Evolutionary conservation across 768 basidiomycete species (phyloP), one percentile per base, ranked within the genome.

Genomic region (Phanerochaete sordida): DNA sequence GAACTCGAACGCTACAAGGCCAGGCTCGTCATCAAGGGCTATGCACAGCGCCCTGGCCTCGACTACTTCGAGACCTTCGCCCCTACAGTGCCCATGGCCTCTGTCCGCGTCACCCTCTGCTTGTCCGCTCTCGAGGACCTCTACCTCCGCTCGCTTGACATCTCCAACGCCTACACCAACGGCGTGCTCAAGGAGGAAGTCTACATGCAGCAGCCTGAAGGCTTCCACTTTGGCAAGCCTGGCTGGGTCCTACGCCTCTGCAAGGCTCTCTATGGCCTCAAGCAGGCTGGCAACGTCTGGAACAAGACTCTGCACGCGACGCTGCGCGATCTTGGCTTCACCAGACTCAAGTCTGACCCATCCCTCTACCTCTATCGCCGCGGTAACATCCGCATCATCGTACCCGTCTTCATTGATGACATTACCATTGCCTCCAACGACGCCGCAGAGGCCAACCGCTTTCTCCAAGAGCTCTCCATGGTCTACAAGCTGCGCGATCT

Each of bases 11-110:
- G 69, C 5, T 75, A 76, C 72, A 81, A 81, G 64, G 79, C 76
- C 0, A 50, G 75, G 0, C 66, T 82, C 0, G 78, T 82, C 0
- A 77, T 77, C 0, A 68, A 76, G 56, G 76, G 81, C 0, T 78
- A 74, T 66, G 57, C 69, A 0, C 81, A 83, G 63, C 61, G 68
- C 1, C 66, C 66, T 1, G 74, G 80, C 0, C 58, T 77, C 12
- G 74, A 82, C 59, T 82, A 73, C 65, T 56, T 64, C 27, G 74
- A 78, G 15, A 78, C 75, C 0, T 77, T 69, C 49, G 64, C 73
- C 0, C 76, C 77, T 0, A 67, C 75, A 0, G 67, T 68, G 0
- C 61, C 60, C 11, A 61, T 70, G 5, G 64, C 63, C 1, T 64
- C 66, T 2, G 37, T 72, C 16, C 67, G 72, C 16, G 50, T 67